Evolutionary conservation across 1,284 basidiomycete genomes (phyloP).

Genomic region (Tilletia horrida): DNA sequence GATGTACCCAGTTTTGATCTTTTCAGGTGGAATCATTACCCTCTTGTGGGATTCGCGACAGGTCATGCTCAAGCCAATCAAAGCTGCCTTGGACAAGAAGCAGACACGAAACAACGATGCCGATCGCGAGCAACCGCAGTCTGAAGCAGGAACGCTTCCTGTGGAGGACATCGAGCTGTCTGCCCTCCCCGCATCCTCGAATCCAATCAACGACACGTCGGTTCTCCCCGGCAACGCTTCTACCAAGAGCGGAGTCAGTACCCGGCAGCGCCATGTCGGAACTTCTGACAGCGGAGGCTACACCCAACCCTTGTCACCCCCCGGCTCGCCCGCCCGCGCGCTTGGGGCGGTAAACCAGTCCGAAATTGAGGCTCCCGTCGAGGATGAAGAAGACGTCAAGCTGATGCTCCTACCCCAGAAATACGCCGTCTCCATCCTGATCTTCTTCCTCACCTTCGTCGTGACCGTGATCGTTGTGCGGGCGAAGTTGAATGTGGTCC

Average conservation of each 20-base stretch:
- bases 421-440: conserved; percentile 40
- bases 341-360: background rate
- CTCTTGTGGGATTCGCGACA: conserved; percentile 52
- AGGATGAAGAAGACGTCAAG: conserved; percentile 14
- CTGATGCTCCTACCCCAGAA: conserved; percentile 32
- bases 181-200: background rate
- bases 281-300: background rate
- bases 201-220: background rate
- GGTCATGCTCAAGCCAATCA: conserved; percentile 10
- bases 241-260: conserved; percentile 5
- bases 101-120: too few species aligned
- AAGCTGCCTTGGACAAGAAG: background rate
- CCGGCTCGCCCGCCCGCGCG: background rate
- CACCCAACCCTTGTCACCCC: conserved; percentile 7
- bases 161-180: conserved; percentile 33
- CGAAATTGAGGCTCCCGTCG: background rate
- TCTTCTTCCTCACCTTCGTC: conserved; percentile 48
- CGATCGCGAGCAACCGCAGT: too few species aligned
- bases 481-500: conserved; percentile 48
- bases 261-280: background rate
- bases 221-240: background rate
- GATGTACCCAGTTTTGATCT: conserved; percentile 57
- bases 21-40: conserved; percentile 51
- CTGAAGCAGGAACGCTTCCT: background rate
- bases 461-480: conserved; percentile 54